phyloP scores from a whole-genome alignment of 2,329 filamentous ascomycete genomes.

The Ophiocordyceps camponoti-floridani region DNA sequence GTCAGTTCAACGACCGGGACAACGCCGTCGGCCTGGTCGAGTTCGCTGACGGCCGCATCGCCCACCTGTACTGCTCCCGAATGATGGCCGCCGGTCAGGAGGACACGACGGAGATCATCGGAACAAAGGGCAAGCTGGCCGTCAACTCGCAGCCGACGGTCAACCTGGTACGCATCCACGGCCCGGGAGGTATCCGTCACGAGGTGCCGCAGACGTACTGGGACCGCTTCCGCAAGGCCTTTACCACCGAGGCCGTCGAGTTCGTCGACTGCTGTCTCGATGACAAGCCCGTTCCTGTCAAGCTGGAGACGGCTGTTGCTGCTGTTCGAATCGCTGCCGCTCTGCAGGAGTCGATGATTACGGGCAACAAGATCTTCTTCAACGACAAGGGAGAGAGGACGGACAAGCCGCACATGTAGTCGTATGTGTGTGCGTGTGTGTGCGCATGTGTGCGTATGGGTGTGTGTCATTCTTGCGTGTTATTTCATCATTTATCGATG shows the following conservation, averaged over 20 bases:
- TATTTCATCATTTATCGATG: no score
- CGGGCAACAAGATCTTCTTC: constrained; percentile 38
- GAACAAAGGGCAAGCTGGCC: constrained; percentile 43
- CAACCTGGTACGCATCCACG: constrained; percentile 36
- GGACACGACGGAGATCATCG: constrained; percentile 49
- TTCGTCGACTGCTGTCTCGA: constrained; percentile 43
- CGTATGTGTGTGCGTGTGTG: background rate
- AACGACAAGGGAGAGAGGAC: constrained; percentile 15
- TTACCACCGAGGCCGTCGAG: constrained; percentile 44
- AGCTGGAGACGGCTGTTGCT: constrained; percentile 36
- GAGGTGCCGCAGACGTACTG: constrained; percentile 46
- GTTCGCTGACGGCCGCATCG: constrained; percentile 44
- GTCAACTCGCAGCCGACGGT: constrained; percentile 39
- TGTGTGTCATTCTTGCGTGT: no score
- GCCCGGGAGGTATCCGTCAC: constrained; percentile 26
- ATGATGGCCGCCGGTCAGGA: constrained; percentile 55
- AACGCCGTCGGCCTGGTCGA: constrained; percentile 37
- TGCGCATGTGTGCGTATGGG: background rate
- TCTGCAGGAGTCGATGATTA: constrained; percentile 36
- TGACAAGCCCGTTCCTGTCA: constrained; percentile 33
- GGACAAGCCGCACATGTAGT: constrained; percentile 1
- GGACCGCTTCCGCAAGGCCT: constrained; percentile 42
- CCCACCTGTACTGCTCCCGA: constrained; percentile 42
- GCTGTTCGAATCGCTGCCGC: constrained; percentile 42
- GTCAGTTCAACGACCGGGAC: constrained; percentile 11